These are phyloP conservation scores for Cladosporium colombiae DNA, from an alignment of 2,329 filamentous ascomycete genomes.

Conservation along the genomic window DNA sequence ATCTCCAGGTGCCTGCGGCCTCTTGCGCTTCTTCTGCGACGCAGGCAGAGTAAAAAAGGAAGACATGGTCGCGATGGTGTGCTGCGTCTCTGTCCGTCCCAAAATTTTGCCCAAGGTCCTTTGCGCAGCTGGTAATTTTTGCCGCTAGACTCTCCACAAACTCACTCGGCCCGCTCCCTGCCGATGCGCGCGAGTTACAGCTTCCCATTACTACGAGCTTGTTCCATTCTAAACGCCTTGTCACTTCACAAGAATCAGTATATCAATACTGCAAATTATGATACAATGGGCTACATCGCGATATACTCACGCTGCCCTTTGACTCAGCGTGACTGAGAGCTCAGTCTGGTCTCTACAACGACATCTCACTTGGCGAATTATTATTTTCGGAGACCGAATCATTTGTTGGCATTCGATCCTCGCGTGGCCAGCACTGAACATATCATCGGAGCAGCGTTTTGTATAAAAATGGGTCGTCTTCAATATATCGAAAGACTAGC, in stretches of 20 bases:
- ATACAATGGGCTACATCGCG: not conserved
- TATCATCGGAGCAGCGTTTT: not conserved
- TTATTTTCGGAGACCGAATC: not conserved
- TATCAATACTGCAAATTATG: not conserved
- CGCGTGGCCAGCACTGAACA: not conserved
- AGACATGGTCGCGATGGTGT: conserved; percentile 61
- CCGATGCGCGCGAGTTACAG: not conserved
- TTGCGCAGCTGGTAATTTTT: not conserved
- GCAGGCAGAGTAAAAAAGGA: conserved; percentile 93
- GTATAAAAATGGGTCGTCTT: conserved; percentile 33
- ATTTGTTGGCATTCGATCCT: not conserved
- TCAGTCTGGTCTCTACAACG: not conserved
- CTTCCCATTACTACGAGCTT: not conserved
- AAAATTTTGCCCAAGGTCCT: not conserved
- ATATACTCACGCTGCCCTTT: not conserved
- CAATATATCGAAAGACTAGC: conserved; percentile 36
- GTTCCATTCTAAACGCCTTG: not conserved
- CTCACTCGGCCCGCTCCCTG: not conserved
- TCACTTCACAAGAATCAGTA: not conserved
- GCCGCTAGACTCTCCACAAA: not conserved
- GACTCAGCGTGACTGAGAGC: not conserved
- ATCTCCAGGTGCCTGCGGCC: conserved; percentile 54
- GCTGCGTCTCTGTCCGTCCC: not conserved
- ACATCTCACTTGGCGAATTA: not conserved
- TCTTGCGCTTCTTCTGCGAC: conserved; percentile 88